Conservation (phyloP, 2,329 filamentous ascomycete species). For the Fusarium sp. region DNA sequence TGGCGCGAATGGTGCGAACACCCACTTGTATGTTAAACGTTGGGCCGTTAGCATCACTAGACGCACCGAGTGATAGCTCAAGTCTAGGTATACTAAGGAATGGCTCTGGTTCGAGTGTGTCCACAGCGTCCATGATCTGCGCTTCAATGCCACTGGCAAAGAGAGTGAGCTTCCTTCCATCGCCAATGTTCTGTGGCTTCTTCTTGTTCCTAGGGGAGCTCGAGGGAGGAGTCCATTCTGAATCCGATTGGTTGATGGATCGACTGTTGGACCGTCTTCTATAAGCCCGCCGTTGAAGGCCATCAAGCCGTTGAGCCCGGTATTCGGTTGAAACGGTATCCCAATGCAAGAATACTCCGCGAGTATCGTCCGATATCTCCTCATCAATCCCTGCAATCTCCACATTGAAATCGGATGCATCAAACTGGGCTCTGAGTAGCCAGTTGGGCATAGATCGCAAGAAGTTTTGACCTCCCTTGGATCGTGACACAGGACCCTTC, state of each 20-base stretch:
- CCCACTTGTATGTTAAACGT: slow-evolving; percentile 88
- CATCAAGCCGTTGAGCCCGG: slow-evolving; percentile 80
- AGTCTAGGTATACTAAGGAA: slow-evolving; percentile 89
- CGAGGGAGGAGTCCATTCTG: slow-evolving; percentile 62
- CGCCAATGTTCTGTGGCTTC: slow-evolving; percentile 68
- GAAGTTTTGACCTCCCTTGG: slow-evolving; percentile 71
- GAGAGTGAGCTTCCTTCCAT: slow-evolving; percentile 84
- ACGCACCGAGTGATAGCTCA: slow-evolving; percentile 85
- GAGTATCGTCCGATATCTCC: slow-evolving; percentile 81
- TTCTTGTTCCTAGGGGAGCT: slow-evolving; percentile 58
- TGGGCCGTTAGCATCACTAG: slow-evolving; percentile 86
- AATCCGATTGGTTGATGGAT: slow-evolving; percentile 74
- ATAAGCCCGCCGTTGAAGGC: slow-evolving; percentile 65
- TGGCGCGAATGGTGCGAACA: slow-evolving; percentile 80
- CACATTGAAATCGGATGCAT: slow-evolving; percentile 88
- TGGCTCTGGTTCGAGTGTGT: slow-evolving; percentile 85
- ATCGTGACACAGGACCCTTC: slow-evolving; percentile 63
- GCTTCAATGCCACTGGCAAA: slow-evolving; percentile 87
- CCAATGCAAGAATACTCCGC: slow-evolving; percentile 86
- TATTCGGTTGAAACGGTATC: slow-evolving; percentile 92
- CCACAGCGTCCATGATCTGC: slow-evolving; percentile 87
- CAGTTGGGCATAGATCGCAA: slow-evolving; percentile 83
- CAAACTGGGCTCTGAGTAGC: slow-evolving; percentile 85
- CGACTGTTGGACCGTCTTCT: slow-evolving; percentile 81
- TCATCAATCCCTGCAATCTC: slow-evolving; percentile 91